A percentile compares a stretch with the other conserved stretches of the same genome.
phyloP scores from a whole-genome alignment of 2,329 filamentous ascomycete genomes.

The Colletotrichum noveboracense region DNA sequence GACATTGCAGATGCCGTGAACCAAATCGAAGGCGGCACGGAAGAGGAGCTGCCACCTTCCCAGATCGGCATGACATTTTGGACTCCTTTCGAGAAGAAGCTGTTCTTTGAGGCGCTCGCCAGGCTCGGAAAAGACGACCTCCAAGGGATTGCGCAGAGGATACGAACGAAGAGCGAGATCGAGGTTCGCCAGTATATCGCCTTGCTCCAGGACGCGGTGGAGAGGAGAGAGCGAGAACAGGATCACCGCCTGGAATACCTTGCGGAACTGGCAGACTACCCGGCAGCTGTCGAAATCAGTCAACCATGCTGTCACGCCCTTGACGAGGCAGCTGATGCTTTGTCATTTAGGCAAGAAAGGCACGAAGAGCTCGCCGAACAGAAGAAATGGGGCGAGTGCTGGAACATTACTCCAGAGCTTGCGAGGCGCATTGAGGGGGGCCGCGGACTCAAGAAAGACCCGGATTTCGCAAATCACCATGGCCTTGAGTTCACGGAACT shows the following conservation, averaged over 20 bases:
- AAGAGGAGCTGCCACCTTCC: conserved; percentile 41
- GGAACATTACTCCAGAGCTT: conserved; percentile 63
- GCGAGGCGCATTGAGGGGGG: conserved; percentile 28
- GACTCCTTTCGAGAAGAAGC: conserved; percentile 72
- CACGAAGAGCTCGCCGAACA: conserved; percentile 66
- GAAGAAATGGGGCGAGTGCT: conserved; percentile 65
- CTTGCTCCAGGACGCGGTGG: conserved; percentile 59
- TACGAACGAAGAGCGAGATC: conserved; percentile 74
- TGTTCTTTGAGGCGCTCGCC: conserved; percentile 70
- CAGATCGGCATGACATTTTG: conserved; percentile 76
- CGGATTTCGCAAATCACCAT: conserved; percentile 11
- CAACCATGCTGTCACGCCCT: conserved; percentile 68
- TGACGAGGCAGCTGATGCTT: conserved; percentile 70
- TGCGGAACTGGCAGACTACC: conserved; percentile 61
- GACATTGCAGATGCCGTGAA: conserved; percentile 60
- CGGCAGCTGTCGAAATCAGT: conserved; percentile 76
- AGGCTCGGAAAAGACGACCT: conserved; percentile 69
- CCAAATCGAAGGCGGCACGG: conserved; percentile 33
- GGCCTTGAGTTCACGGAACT: conserved; percentile 57
- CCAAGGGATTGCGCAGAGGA: conserved; percentile 62
- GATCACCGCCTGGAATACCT: conserved; percentile 29
- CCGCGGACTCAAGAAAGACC: conserved; percentile 10
- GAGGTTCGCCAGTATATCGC: conserved; percentile 76
- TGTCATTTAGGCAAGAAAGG: conserved; percentile 68
- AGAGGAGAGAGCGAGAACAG: conserved; percentile 40